Evolutionary conservation across 1,284 basidiomycete species (phyloP), one percentile per base, ranked within the genome.

Genomic region (Athelia psychrophila): DNA sequence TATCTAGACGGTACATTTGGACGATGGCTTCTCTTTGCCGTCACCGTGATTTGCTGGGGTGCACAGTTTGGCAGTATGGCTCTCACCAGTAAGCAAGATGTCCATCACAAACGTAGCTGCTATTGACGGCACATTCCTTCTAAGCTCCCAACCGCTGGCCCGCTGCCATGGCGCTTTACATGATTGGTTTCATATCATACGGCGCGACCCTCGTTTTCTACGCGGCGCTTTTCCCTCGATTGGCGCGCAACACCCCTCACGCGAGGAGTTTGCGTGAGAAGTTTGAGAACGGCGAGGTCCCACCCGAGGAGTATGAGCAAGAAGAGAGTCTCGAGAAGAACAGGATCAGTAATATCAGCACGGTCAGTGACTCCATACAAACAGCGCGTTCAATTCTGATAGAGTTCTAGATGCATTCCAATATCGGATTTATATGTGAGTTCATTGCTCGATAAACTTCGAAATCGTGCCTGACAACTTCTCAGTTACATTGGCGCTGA

Each of bases 311-410:
- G 57, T 91, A 89, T 60, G 89, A 91, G 61, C 60, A 62, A 3
- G 87, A 91, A 60, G 91, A 93, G 62, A 88, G 84, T 51, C 63
- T 94, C 48, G 86, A 92, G 70, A 89, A 91, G 74, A 94, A 92
- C 61, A 74, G 87, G 50, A 88, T 95, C 54, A 88, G 88, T 61
- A 95, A 95, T 60, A 89, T 91, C 57, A 86, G 86, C 58, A 92
- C 90, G 13, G 87, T 93, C 51, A 56, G 80, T 42, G 6, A 18
- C 20, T n/a, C 38, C n/a, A 8, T 42, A 42, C n/a, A 9, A n/a
- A n/a, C 38, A 8, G n/a, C 16, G 20, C 5, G n/a, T n/a, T 42
- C 8, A n/a, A 40, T 24, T 52, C 24, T 58, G 19, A 51, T 47
- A 12, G 3, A 19, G 3, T 44, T 8, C 12, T 54, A 90, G 87